These are phyloP conservation scores for Hevea brasiliensis DNA, from an alignment of 345 rosid species.

Conservation along the genomic window DNA sequence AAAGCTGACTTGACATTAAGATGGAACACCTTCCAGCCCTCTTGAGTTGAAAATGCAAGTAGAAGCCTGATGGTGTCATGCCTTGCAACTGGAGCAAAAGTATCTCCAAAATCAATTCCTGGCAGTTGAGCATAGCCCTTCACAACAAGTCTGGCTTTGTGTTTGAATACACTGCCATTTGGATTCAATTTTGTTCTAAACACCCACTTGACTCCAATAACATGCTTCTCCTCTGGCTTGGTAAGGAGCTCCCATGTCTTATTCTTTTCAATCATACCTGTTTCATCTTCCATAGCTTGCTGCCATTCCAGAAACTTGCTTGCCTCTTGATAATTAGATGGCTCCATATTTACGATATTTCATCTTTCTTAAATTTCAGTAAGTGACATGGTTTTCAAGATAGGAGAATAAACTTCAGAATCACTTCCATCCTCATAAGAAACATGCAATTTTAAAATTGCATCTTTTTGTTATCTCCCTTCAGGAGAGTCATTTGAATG, in stretches of 20 bases:
- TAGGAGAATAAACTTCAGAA: neutral
- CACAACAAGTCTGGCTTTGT: neutral
- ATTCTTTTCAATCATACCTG: neutral
- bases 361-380: neutral
- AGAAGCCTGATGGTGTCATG: neutral
- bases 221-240: neutral
- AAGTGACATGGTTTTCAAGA: neutral
- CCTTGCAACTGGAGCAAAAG: neutral
- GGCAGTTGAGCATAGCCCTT: neutral
- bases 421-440: neutral
- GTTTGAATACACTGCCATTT: neutral
- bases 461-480: too few relatives aligned
- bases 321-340: neutral
- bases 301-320: neutral
- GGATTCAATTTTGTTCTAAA: neutral
- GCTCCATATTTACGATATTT: neutral
- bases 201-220: neutral
- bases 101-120: neutral
- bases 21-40: neutral
- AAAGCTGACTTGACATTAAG: neutral
- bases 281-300: neutral
- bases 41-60: neutral
- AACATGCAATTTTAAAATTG: too few relatives aligned
- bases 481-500: too few relatives aligned
- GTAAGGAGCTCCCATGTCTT: neutral